A percentile compares a stretch with the other conserved stretches of the same genome.
phyloP scores from a whole-genome alignment of 2,329 filamentous ascomycete species.

The Fusarium pseudonygamai region DNA sequence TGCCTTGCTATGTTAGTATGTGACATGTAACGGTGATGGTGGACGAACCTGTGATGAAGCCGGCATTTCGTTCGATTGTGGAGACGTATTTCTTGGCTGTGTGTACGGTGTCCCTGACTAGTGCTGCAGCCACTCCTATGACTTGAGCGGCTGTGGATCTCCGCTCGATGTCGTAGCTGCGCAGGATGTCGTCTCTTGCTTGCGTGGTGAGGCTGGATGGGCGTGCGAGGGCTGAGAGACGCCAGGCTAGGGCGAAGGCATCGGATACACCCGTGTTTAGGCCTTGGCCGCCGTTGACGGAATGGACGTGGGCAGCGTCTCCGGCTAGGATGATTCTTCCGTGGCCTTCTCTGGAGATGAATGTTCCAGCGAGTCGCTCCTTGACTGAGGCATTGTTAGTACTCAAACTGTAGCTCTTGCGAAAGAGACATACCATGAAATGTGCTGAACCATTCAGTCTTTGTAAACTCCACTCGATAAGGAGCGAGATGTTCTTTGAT shows the following conservation, averaged over 20 bases:
- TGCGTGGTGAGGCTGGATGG: conserved; percentile 21
- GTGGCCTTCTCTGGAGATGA: conserved; percentile 51
- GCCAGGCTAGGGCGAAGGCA: conserved; percentile 65
- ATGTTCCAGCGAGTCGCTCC: conserved; percentile 52
- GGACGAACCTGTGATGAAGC: conserved; percentile 56
- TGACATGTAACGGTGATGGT: background rate
- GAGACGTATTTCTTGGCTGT: conserved; percentile 57
- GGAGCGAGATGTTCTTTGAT: conserved; percentile 57
- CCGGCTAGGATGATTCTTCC: conserved; percentile 63
- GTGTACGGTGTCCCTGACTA: conserved; percentile 56
- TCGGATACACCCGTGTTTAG: conserved; percentile 68
- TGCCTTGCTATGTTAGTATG: background rate
- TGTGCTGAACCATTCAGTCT: conserved; percentile 61
- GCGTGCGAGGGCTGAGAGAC: conserved; percentile 49
- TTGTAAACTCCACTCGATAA: conserved; percentile 53
- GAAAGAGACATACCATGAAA: conserved; percentile 59
- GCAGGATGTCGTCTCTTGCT: conserved; percentile 43
- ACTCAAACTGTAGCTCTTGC: no score
- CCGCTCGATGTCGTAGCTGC: conserved; percentile 57
- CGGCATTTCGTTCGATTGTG: conserved; percentile 58
- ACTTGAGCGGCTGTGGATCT: conserved; percentile 55
- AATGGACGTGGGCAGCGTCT: conserved; percentile 67
- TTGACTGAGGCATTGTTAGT: no score
- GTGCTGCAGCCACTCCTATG: conserved; percentile 56
- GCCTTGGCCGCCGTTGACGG: conserved; percentile 65